Conservation (phyloP, 306 rosid genomes). For the Luffa acutangula region DNA sequence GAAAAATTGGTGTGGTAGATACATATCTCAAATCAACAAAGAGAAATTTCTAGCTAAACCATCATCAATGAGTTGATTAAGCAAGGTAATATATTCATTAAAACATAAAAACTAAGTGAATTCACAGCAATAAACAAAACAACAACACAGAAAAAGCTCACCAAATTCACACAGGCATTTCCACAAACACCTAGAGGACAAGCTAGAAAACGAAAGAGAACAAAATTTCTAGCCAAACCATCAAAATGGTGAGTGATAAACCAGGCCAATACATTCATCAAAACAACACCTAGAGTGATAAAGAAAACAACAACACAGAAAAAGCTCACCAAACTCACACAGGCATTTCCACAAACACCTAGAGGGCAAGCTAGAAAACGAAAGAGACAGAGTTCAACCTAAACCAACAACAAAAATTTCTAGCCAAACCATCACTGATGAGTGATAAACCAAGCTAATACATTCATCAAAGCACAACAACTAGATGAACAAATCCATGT, state of each 20-base stretch:
- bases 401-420: neutral
- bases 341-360: neutral
- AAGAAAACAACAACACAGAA: neutral
- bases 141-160: neutral
- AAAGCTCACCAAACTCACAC: neutral
- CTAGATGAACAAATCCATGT: neutral
- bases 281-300: neutral
- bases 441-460: neutral
- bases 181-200: neutral
- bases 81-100: neutral
- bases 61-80: neutral
- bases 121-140: neutral
- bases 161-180: neutral
- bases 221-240: neutral
- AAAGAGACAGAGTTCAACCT: neutral
- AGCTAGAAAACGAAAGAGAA: neutral
- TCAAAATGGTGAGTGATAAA: neutral
- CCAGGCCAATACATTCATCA: neutral
- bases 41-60: neutral
- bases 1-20: neutral
- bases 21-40: neutral
- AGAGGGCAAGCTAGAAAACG: neutral
- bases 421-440: neutral
- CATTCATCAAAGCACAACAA: neutral
- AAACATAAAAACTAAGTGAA: neutral